Base-by-base conservation (phyloP, 768 basidiomycete species). In the Pleurotus ostreatus region DNA sequence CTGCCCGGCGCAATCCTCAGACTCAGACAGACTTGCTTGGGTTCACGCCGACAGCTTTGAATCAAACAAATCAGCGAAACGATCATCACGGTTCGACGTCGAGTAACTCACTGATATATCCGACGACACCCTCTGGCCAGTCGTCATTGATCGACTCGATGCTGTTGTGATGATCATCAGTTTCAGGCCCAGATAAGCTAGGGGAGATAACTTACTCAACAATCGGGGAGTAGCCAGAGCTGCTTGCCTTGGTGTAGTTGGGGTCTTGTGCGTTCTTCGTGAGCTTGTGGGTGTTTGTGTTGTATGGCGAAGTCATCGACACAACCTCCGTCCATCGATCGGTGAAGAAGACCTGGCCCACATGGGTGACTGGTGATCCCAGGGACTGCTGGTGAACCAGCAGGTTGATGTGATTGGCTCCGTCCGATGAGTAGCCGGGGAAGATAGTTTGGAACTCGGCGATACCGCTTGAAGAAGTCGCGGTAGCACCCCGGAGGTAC, bases 331-430 rank as follows among this genome's bases (percentile, higher is more conserved):
- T 72, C 71, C 70, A 72, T 16, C 56, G 58, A 46, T 75, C 74
- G 7, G 67, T 67, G 64, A 76, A 76, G 68, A 74, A 77, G 11
- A 75, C 59, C 49, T 71, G 72, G 5, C 75, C 75, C 43, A 67
- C 62, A 59, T 76, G 74, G 7, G 63, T 49, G 7, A 70, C 62
- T 1, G 55, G 47, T 4, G 68, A 67, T 15, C 66, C 62, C 22
- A 63, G 52, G 20, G 65, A 63, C n/a, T 69, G 65, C 30, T 63
- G 59, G 60, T 70, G 70, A 5, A 75, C 71, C 20, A 69, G 59
- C 22, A 72, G 61, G 61, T 70, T 74, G 46, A 75, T 62, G 60
- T 75, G 75, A 54, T 71, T 68, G 16, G 74, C 71, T 7, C 68
- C 62, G 20, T 65, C 65, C 20, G 70, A 70, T 38, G 71, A 68